Evolutionary conservation across 1,284 basidiomycete species (phyloP), one percentile per base, ranked within the genome.

Genomic region (Fomitiporia mediterranea): DNA sequence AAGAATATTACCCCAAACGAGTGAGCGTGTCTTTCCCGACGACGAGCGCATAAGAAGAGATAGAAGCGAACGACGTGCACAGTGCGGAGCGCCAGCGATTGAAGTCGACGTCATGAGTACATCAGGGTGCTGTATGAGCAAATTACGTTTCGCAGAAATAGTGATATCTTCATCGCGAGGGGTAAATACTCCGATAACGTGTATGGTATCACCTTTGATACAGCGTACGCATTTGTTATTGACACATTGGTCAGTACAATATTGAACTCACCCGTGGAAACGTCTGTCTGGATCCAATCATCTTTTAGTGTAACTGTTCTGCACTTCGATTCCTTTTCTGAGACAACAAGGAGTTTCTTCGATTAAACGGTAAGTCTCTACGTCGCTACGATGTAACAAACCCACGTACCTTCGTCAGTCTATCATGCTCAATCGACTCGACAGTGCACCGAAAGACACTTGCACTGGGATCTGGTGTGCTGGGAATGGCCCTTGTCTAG

Each of bases 1-100:
- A 2, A 96, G 76, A 66, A 97, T 84, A 62, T 86, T 95, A 21
- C 95, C 94, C 82, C 92, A 96, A 0, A 95, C 75, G 19, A 96
- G 73, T 0, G 83, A 75, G 1, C 85, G 85, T 0, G 84, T 81
- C 39, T 69, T 73, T 63, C 80, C 83, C 30, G 70, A 82, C 57
- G 73, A 81, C 34, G 75, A 86, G 59, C 75, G 84, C 50, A 83
- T 75, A 61, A 80, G 70, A 13, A 72, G 70, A 8, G 86, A 81
- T 1, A 98, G 72, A 15, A 97, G 74, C 1, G 94, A 90, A 66
- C 87, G 89, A 13, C 95, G 83, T 5, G 82, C 72, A 67, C 95
- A 98, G 59, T 86, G 82, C 2, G 89, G 78, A 0, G 93, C 83
- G 58, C 84, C 89, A 2, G 93, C 86, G 21, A 97, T 83, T 0